phyloP scores from a whole-genome alignment of 2,329 filamentous ascomycete genomes.

The Colletotrichum gloeosporioides region DNA sequence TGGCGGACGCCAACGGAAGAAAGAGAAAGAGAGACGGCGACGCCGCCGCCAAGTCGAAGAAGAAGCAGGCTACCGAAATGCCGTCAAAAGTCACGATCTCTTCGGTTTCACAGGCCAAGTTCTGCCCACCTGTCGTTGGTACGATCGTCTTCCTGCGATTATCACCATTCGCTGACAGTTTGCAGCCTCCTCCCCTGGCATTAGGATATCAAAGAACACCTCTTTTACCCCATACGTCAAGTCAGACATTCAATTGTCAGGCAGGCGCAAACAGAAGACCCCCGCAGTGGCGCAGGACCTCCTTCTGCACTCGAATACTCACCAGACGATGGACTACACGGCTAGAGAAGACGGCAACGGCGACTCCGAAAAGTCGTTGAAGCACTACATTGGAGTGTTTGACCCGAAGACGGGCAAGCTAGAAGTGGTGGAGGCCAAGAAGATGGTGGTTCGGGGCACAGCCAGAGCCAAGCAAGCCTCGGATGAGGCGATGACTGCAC shows the following conservation, averaged over 20 bases:
- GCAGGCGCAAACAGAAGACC: constrained; percentile 45
- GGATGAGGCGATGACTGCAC: constrained; percentile 47
- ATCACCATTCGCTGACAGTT: background rate
- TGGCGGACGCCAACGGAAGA: constrained; percentile 47
- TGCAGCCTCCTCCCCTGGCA: constrained; percentile 35
- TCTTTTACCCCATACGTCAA: constrained; percentile 57
- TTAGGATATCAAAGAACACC: constrained; percentile 38
- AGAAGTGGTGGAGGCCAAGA: constrained; percentile 67
- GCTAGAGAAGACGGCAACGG: constrained; percentile 53
- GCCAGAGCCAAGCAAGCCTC: constrained; percentile 61
- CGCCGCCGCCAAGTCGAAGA: constrained; percentile 47
- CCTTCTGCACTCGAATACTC: constrained; percentile 61
- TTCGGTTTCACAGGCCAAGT: constrained; percentile 48
- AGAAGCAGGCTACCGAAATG: constrained; percentile 47
- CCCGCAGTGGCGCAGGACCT: constrained; percentile 49
- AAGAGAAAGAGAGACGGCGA: constrained; percentile 61
- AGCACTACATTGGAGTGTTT: constrained; percentile 70
- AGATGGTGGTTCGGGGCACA: constrained; percentile 64
- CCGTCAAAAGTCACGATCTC: constrained; percentile 48
- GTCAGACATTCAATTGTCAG: constrained; percentile 35
- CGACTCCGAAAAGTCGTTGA: constrained; percentile 45
- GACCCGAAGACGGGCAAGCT: constrained; percentile 65
- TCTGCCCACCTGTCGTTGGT: constrained; percentile 61
- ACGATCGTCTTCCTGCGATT: constrained; percentile 25
- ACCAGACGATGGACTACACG: constrained; percentile 65